Percentiles rank a stretch among this genome's conserved stretches.
Conservation (phyloP, 306 rosid genomes). For the Vicia faba region DNA sequence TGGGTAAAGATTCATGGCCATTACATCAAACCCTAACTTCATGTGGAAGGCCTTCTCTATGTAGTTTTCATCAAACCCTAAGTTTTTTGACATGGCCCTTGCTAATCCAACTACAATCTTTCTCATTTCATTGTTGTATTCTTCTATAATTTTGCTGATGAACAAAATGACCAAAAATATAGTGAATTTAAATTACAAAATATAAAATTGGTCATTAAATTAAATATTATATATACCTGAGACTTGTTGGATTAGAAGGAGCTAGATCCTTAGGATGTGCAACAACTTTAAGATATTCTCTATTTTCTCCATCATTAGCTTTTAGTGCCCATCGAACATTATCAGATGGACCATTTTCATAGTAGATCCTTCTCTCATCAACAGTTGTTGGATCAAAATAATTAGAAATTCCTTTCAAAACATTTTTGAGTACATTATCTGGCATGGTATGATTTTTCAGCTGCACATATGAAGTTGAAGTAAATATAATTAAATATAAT, state of each 20-base stretch:
- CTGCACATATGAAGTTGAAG: constrained; percentile 30
- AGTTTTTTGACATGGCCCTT: constrained; percentile 45
- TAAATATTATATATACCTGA: constrained; percentile 37
- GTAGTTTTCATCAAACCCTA: constrained; percentile 57
- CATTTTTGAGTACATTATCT: constrained; percentile 27
- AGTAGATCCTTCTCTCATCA: constrained; percentile 35
- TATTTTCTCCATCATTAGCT: constrained; percentile 44
- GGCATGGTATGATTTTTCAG: constrained; percentile 50
- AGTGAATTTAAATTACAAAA: not conserved
- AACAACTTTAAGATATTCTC: constrained; percentile 52
- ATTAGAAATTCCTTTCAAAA: constrained; percentile 38
- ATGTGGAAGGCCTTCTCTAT: constrained; percentile 54
- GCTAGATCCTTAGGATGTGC: constrained; percentile 47
- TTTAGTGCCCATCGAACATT: constrained; percentile 44
- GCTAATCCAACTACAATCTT: constrained; percentile 40
- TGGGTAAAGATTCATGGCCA: constrained; percentile 58
- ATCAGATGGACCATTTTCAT: constrained; percentile 29
- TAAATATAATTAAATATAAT: too few relatives aligned
- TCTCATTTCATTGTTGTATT: constrained; percentile 45
- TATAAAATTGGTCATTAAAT: not conserved
- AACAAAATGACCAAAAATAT: not conserved
- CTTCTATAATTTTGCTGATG: constrained; percentile 44
- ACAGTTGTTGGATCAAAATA: constrained; percentile 47
- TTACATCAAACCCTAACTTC: constrained; percentile 53
- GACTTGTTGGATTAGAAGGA: constrained; percentile 37